Evolutionary conservation across 2,329 filamentous ascomycete species (phyloP).

Genomic region (Tolypocladium tundrense): DNA sequence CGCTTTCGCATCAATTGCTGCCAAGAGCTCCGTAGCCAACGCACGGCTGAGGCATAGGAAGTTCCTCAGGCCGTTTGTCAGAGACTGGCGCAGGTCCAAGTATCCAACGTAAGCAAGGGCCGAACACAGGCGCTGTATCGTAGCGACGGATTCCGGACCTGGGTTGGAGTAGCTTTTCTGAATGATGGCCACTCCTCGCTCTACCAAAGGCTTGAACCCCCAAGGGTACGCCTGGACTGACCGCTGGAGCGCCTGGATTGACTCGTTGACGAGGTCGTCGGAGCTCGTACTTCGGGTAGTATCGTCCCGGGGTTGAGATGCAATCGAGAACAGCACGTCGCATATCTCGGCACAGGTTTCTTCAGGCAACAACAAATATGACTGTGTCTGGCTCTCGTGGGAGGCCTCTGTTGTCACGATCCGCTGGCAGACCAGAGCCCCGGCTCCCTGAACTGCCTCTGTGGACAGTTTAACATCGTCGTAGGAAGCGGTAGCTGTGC

Average conservation of each 20-base stretch:
- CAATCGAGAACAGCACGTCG: constrained; percentile 20
- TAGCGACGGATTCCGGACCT: constrained; percentile 11
- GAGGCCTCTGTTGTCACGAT: neutral
- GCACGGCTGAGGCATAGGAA: constrained; percentile 28
- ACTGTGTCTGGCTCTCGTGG: constrained; percentile 1
- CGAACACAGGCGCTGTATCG: constrained; percentile 26
- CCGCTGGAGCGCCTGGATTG: constrained; percentile 29
- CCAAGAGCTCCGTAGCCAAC: constrained; percentile 24
- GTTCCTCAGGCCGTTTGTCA: constrained; percentile 22
- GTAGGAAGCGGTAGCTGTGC: constrained; percentile 15
- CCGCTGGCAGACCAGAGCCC: constrained; percentile 32
- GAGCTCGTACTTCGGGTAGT: constrained; percentile 10
- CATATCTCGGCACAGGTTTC: constrained; percentile 27
- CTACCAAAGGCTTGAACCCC: constrained; percentile 24
- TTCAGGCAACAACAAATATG: constrained; percentile 21
- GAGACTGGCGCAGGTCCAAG: constrained; percentile 24
- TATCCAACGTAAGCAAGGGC: constrained; percentile 40
- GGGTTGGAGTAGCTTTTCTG: constrained; percentile 11
- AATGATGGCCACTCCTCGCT: constrained; percentile 15
- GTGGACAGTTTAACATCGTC: constrained; percentile 31
- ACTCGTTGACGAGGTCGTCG: constrained; percentile 30
- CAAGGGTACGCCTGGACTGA: constrained; percentile 23
- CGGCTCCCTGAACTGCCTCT: constrained; percentile 35
- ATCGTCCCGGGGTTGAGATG: constrained; percentile 12
- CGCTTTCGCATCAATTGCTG: constrained; percentile 21